Base-by-base conservation (phyloP, 1,139 yeast genomes). In the Saccharomyces hybrid region DNA sequence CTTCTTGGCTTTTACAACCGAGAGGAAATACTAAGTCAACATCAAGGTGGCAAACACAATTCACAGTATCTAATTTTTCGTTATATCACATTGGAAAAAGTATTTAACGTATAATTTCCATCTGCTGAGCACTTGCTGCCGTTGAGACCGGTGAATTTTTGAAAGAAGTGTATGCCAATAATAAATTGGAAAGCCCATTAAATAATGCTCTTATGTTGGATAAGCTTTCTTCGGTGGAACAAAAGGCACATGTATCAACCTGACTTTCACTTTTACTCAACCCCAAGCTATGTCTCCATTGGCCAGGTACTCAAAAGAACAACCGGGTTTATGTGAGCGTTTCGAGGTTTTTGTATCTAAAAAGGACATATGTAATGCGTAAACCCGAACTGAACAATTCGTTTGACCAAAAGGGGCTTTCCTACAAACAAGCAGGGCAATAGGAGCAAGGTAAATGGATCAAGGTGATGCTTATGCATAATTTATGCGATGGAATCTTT, bases 381-480 rank as follows among this genome's bases (percentile, higher is more conserved):
- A 93, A 80, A 93, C 99, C 99, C 57, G 99, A 93, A 80, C 83
- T 93, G 84, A 95, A 93, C 73, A 98, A 93, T 77, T 98, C 98
- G 71, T 91, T 93, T 72, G 98, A 90, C 74, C 98, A 91, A 80
- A 88, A 96, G 75, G 85, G 82, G 55, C 84, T 98, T 78, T 93
- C 93, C 73, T 99, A 91, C 78, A 99, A 93, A 76, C 99, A 93
- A 78, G 99, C 99, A 23, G 25, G 25, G 25, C 25, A 23, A 23
- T 23, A 23, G 25, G 25, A 23, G 25, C 25, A 52, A 84, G 88
- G 75, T 99, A 93, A 80, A 93, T 93, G 80, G 98, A 79, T 64
- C 97, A 90, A 76, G 99, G 99, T 79, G 99, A 93, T 71, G 99
- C 93, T 69, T 99, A 93, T 77, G 99, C 97, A 56, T 99, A 93